Evolutionary conservation across 495 filamentous ascomycete species (phyloP).

Genomic region (Xylaria acuta): DNA sequence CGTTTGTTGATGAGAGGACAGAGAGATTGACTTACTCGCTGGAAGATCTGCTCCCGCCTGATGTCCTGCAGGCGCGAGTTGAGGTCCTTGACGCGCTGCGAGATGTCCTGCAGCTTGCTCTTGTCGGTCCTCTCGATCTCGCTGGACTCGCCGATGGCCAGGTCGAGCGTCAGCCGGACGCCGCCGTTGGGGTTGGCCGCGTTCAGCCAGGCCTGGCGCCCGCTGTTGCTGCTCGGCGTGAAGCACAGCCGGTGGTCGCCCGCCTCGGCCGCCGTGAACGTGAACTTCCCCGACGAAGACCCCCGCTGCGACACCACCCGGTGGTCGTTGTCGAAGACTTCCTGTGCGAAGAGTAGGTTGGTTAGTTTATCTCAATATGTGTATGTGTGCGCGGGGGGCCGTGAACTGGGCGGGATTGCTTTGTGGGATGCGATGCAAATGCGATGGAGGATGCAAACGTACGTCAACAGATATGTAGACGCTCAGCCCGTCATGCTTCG

Average conservation of each 20-base stretch:
- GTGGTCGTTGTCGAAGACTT: constrained; percentile 98
- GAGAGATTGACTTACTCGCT: constrained; percentile 69
- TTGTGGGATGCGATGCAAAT: neutral
- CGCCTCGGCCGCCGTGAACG: constrained; percentile 91
- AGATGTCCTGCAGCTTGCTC: constrained; percentile 90
- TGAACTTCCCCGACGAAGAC: constrained; percentile 79
- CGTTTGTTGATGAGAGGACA: too few species aligned
- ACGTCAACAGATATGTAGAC: constrained; percentile 91
- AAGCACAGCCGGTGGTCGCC: constrained; percentile 97
- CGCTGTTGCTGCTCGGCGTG: constrained; percentile 70
- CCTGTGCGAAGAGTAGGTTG: constrained; percentile 48
- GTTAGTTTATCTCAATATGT: neutral
- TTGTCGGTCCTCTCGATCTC: constrained; percentile 94
- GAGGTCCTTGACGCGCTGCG: constrained; percentile 86
- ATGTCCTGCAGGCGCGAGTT: constrained; percentile 90
- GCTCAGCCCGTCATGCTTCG: constrained; percentile 71
- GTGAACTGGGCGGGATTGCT: neutral
- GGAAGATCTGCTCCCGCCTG: constrained; percentile 91
- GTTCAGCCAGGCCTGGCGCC: constrained; percentile 71
- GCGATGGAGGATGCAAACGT: constrained; percentile 26
- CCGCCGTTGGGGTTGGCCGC: constrained; percentile 68
- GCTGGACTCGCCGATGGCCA: constrained; percentile 95
- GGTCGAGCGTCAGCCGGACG: constrained; percentile 83
- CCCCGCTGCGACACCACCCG: constrained; percentile 89
- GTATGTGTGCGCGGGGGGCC: neutral